Percentiles rank a stretch among this genome's conserved stretches.
Conservation (phyloP, 768 basidiomycete species). For the Amanita rubescens region DNA sequence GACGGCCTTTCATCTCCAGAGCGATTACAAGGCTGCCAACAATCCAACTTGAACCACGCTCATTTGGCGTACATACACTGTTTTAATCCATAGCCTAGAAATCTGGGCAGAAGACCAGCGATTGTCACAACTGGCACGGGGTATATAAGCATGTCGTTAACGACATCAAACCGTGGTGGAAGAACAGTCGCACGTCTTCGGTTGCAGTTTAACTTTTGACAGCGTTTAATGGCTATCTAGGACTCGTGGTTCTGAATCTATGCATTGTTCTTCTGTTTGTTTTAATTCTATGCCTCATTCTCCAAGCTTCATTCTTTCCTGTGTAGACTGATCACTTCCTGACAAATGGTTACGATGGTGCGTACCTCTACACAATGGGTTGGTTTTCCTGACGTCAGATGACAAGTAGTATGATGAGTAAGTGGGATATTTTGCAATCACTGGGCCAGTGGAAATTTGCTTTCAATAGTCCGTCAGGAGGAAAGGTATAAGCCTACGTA, state of each 20-base stretch:
- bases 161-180: constrained; percentile 48
- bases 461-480: constrained; percentile 43
- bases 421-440: constrained; percentile 48
- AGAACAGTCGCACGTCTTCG: constrained; percentile 37
- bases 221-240: constrained; percentile 14
- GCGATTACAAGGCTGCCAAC: too few species aligned
- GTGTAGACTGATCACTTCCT: constrained; percentile 49
- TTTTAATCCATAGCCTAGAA: constrained; percentile 1
- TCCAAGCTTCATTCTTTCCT: not conserved
- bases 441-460: constrained; percentile 47
- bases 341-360: constrained; percentile 50
- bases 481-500: constrained; percentile 23
- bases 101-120: constrained; percentile 42
- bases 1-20: too few species aligned
- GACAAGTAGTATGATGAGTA: constrained; percentile 52
- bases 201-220: not conserved
- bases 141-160: constrained; percentile 42
- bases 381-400: not conserved
- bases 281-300: not conserved
- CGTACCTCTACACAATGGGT: not conserved
- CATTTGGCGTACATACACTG: not conserved
- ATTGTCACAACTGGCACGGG: constrained; percentile 22
- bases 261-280: constrained; percentile 53
- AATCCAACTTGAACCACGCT: not conserved
- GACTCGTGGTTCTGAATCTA: constrained; percentile 42